Evolutionary conservation across 2,329 filamentous ascomycete species (phyloP).

Genomic region (Hypoxylon sp.): DNA sequence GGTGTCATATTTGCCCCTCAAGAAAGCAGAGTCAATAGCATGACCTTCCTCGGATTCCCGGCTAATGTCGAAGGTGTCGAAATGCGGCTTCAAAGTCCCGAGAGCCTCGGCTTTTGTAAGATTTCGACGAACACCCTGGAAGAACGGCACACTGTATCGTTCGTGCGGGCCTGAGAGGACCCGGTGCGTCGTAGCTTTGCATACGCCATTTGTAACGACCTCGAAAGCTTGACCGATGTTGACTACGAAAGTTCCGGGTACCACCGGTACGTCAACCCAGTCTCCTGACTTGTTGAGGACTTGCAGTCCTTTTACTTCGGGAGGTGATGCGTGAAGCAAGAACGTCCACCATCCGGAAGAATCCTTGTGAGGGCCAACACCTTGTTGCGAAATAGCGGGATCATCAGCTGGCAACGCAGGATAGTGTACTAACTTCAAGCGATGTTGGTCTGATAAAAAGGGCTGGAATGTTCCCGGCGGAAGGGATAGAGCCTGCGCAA

Average conservation of each 20-base stretch:
- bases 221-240: conserved; percentile 72
- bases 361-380: conserved; percentile 73
- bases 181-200: conserved; percentile 65
- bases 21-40: conserved; percentile 63
- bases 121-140: conserved; percentile 63
- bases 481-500: conserved; percentile 67
- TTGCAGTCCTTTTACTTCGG: conserved; percentile 63
- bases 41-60: conserved; percentile 55
- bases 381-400: conserved; percentile 56
- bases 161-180: conserved; percentile 55
- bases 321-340: conserved; percentile 69
- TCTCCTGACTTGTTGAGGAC: conserved; percentile 61
- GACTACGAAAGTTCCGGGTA: conserved; percentile 66
- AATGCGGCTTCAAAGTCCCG: conserved; percentile 56
- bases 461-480: conserved; percentile 62
- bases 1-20: conserved; percentile 64
- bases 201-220: conserved; percentile 66
- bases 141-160: conserved; percentile 61
- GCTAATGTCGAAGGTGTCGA: conserved; percentile 46
- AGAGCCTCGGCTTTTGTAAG: conserved; percentile 61
- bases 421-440: conserved; percentile 70
- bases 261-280: conserved; percentile 65
- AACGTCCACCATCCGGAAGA: conserved; percentile 76
- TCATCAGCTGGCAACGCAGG: conserved; percentile 51
- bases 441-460: conserved; percentile 69